Evolutionary conservation across 495 filamentous ascomycete genomes (phyloP), one percentile per base, ranked within the genome.

Genomic region (Geoglossum glabrum): DNA sequence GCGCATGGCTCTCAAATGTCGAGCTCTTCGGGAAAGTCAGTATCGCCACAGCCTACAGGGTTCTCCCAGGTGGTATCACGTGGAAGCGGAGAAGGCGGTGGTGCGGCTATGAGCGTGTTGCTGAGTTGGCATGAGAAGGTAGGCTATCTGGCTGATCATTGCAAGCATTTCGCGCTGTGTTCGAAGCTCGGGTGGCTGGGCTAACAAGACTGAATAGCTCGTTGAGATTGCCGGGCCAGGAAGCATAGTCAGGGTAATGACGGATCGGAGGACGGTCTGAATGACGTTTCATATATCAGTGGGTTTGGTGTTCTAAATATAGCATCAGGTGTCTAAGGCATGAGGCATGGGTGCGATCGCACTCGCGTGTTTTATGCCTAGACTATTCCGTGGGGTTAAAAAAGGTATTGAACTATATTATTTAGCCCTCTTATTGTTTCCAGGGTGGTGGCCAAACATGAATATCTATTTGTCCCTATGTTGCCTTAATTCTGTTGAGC

Each of bases 111-210:
- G 89, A 94, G 89, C 62, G 89, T 96, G 47, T 65, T 96, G 64
- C 71, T 96, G 61, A 93, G 84, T 66, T 96, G 89, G 89, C 89
- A 95, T 65, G 89, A 96, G 76, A 95, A 93, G 76, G 71, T 73
- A 62, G 45, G 56, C 11, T 33, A 5, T 56, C 49, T 17, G 17
- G 15, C n/a, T 46, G 30, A 54, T n/a, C 0, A 0, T 28, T 30
- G 19, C 10, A 19, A 21, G 10, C n/a, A 38, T 15, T 30, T 30
- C 25, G 10, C 17, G 9, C 1, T 19, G 8, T 23, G 23, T 9
- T 45, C 40, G 23, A 40, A 17, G 36, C 36, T 40, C 2, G 2
- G 10, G 55, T 23, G n/a, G 33, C 55, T 38, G n/a, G 26, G 25
- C 31, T 38, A 17, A 57, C 55, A 45, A 4, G 38, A 50, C 38